A percentile compares a stretch with the other conserved stretches of the same genome.
Conservation (phyloP, 2,329 filamentous ascomycete species). For the Stachybotrys elegans region DNA sequence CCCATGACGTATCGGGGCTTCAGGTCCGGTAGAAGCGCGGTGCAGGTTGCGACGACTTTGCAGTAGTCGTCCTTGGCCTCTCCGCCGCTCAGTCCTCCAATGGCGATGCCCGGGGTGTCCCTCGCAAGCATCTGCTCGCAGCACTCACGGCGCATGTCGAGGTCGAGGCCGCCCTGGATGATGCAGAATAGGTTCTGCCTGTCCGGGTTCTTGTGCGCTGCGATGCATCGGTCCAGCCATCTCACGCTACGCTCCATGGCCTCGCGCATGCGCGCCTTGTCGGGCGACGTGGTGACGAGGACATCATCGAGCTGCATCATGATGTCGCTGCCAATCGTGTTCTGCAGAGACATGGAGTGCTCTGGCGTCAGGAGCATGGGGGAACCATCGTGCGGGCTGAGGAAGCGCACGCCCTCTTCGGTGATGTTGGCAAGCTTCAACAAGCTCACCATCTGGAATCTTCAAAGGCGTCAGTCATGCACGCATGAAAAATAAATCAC, state of each 20-base stretch:
- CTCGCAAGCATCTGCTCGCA: conserved; percentile 81
- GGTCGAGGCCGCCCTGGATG: conserved; percentile 89
- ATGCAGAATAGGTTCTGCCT: conserved; percentile 96
- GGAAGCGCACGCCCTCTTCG: conserved; percentile 90
- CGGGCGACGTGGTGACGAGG: conserved; percentile 90
- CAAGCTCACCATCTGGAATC: conserved; percentile 98
- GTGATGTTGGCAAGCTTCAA: conserved; percentile 90
- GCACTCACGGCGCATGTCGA: conserved; percentile 80
- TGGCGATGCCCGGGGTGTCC: conserved; percentile 92
- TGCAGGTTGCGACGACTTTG: conserved; percentile 82
- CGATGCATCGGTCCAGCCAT: conserved; percentile 94
- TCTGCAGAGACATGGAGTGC: conserved; percentile 92
- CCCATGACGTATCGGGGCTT: conserved; percentile 99
- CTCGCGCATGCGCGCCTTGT: conserved; percentile 80
- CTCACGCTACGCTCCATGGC: conserved; percentile 92
- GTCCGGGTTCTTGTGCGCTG: conserved; percentile 77
- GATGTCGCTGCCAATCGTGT: conserved; percentile 96
- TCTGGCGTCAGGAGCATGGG: conserved; percentile 98
- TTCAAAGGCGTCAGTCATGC: too few species aligned
- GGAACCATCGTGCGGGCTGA: conserved; percentile 91
- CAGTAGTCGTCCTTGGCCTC: conserved; percentile 94
- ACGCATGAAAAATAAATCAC: too few species aligned
- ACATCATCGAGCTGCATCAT: conserved; percentile 99
- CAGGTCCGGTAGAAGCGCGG: conserved; percentile 73
- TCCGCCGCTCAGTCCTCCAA: conserved; percentile 89